phyloP scores from a whole-genome alignment of 805 yeast species.

The Saturnispora mendoncae region DNA sequence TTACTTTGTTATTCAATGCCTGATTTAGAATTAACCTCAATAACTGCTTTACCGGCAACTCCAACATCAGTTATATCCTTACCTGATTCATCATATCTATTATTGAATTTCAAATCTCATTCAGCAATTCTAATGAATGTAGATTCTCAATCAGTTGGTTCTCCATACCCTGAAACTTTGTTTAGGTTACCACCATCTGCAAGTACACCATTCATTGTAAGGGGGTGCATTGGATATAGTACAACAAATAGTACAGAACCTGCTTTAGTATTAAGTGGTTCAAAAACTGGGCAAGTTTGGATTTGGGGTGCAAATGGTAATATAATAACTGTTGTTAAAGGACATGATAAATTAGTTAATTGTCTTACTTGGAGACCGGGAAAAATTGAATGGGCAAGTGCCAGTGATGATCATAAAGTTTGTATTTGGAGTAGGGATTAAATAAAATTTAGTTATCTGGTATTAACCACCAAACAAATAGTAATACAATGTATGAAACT shows the following conservation, averaged over 20 bases:
- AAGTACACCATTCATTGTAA: conserved; percentile 11
- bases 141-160: not conserved
- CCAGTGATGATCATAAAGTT: conserved; percentile 13
- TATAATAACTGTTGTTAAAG: conserved; percentile 10
- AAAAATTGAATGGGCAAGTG: conserved; percentile 15
- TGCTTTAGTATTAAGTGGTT: conserved; percentile 13
- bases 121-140: conserved; percentile 12
- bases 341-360: conserved; percentile 12
- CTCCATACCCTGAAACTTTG: conserved; percentile 14
- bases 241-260: conserved; percentile 1
- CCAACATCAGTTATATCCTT: conserved; percentile 8
- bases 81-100: conserved; percentile 6
- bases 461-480: conserved; percentile 10
- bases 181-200: conserved; percentile 12
- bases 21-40: conserved; percentile 8
- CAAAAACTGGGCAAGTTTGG: conserved; percentile 14
- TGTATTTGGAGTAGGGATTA: conserved; percentile 10
- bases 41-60: conserved; percentile 11
- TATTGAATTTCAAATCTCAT: conserved; percentile 13
- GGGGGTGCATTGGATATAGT: conserved; percentile 14
- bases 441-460: not conserved
- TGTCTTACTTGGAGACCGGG: conserved; percentile 14
- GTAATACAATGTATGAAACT: conserved; percentile 49
- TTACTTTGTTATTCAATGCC: conserved; percentile 12
- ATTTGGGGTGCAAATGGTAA: conserved; percentile 15